Conservation (phyloP, 2,329 filamentous ascomycete species). For the Diaporthe citri region DNA sequence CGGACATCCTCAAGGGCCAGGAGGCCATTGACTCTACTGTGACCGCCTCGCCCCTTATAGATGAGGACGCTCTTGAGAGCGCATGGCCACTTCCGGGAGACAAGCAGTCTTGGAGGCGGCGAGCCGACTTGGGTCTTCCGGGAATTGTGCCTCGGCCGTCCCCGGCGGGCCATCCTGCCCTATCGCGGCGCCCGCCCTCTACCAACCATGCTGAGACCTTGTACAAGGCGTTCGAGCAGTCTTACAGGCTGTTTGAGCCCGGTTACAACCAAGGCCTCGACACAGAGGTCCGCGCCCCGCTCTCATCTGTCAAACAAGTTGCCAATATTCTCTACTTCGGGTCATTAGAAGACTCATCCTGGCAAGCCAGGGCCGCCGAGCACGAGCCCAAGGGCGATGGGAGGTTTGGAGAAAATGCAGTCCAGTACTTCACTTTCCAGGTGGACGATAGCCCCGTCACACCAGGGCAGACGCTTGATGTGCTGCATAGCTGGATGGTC, state of each 20-base stretch:
- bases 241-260: neutral
- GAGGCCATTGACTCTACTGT: neutral
- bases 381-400: neutral
- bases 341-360: neutral
- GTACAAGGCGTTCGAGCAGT: neutral
- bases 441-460: slow-evolving; percentile 6
- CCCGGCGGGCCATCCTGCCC: neutral
- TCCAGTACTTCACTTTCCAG: neutral
- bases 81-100: neutral
- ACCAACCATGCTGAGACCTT: neutral
- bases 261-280: neutral
- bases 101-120: neutral
- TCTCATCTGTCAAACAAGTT: neutral
- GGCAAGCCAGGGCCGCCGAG: neutral
- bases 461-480: slow-evolving; percentile 2
- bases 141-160: neutral
- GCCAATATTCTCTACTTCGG: slow-evolving; percentile 9
- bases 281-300: neutral
- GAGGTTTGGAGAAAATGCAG: neutral
- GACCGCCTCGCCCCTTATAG: slow-evolving; percentile 3
- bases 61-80: slow-evolving; percentile 2
- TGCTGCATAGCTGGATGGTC: slow-evolving; percentile 4
- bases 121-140: slow-evolving; percentile 9
- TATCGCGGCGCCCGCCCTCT: too few relatives aligned
- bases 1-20: neutral